These are phyloP conservation scores for Peronospora belbahrii DNA, from an alignment of 352 stramenopile genomes.

Conservation along the genomic window DNA sequence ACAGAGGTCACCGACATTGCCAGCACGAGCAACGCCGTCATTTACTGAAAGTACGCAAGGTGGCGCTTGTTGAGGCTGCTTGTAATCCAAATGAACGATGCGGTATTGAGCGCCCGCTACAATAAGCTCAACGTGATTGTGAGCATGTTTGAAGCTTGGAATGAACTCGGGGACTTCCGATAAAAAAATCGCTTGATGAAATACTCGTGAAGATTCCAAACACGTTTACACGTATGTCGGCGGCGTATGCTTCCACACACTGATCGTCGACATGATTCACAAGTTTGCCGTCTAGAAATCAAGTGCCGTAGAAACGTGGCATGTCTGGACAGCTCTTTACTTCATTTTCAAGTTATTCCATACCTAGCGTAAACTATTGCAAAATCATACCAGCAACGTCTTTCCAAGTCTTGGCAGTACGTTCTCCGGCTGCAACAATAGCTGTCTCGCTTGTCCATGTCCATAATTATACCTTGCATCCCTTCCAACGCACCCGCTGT, in stretches of 20 bases:
- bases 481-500: too few species aligned
- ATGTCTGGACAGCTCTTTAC: too few species aligned
- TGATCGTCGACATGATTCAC: slow-evolving; percentile 77
- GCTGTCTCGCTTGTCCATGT: too few species aligned
- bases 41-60: slow-evolving; percentile 86
- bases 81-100: slow-evolving; percentile 88
- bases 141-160: slow-evolving; percentile 86
- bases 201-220: slow-evolving; percentile 88
- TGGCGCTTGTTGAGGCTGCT: slow-evolving; percentile 86
- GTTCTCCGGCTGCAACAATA: too few species aligned
- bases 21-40: slow-evolving; percentile 62
- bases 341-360: too few species aligned
- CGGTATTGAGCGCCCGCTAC: slow-evolving; percentile 75
- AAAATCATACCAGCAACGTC: too few species aligned
- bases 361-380: too few species aligned
- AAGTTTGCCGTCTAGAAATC: too few species aligned
- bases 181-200: slow-evolving; percentile 84
- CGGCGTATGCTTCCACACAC: slow-evolving; percentile 87
- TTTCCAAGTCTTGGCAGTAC: too few species aligned
- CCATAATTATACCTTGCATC: too few species aligned
- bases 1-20: slow-evolving; percentile 59
- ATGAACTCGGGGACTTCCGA: slow-evolving; percentile 87
- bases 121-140: slow-evolving; percentile 87
- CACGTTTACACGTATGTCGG: slow-evolving; percentile 83
- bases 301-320: too few species aligned